Conservation (phyloP, 495 filamentous ascomycete genomes). For the Aspergillus incahuasiensis region DNA sequence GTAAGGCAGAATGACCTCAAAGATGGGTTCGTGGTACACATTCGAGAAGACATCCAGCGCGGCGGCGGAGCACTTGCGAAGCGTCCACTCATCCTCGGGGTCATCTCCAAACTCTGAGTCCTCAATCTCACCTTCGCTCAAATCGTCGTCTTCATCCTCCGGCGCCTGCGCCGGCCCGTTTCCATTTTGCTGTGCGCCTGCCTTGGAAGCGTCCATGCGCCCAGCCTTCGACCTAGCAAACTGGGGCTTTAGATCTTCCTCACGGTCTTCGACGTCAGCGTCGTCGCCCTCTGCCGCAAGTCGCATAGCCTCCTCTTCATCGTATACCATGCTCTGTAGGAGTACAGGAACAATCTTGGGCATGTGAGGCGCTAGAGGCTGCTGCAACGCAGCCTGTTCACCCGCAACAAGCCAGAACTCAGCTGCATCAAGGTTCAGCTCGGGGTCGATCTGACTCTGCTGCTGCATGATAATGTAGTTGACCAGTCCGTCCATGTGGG, state of each 20-base stretch:
- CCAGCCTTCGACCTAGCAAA: constrained; percentile 75
- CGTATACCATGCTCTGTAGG: constrained; percentile 93
- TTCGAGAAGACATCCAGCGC: constrained; percentile 91
- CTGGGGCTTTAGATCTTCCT: constrained; percentile 86
- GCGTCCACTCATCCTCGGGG: constrained; percentile 90
- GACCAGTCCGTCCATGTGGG: constrained; percentile 83
- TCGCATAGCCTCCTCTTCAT: constrained; percentile 83
- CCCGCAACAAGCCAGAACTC: constrained; percentile 97
- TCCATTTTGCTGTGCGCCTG: constrained; percentile 47
- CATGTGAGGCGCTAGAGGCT: constrained; percentile 69
- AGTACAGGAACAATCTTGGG: constrained; percentile 84
- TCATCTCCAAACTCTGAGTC: constrained; percentile 69
- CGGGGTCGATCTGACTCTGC: constrained; percentile 74
- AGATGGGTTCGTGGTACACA: constrained; percentile 82
- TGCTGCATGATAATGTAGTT: constrained; percentile 92
- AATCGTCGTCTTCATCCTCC: constrained; percentile 53
- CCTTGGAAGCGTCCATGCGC: constrained; percentile 43
- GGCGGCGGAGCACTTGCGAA: constrained; percentile 96
- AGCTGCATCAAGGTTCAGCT: constrained; percentile 88
- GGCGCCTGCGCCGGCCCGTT: constrained; percentile 41
- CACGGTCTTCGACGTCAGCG: constrained; percentile 85
- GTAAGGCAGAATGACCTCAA: constrained; percentile 87
- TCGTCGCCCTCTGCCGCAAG: constrained; percentile 81
- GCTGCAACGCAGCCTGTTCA: constrained; percentile 74
- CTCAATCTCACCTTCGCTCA: constrained; percentile 87